phyloP scores from a whole-genome alignment of 495 filamentous ascomycete genomes.

The Aspergillus leporis region DNA sequence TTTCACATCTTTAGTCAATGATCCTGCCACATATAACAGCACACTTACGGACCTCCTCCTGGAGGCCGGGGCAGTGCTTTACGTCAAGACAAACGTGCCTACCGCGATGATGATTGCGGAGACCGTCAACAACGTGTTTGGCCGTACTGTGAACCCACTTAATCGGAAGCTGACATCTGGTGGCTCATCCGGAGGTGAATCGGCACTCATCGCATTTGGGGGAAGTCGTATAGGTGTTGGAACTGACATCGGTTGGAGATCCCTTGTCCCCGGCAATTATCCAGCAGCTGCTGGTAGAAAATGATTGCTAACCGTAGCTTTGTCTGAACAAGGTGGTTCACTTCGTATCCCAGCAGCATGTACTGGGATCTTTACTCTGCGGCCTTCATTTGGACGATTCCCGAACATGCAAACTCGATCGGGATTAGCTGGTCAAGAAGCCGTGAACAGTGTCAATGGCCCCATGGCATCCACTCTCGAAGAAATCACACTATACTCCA shows the following conservation, averaged over 20 bases:
- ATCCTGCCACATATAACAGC: slow-evolving; percentile 30
- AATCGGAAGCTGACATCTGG: slow-evolving; percentile 59
- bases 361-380: slow-evolving; percentile 64
- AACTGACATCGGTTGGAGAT: slow-evolving; percentile 56
- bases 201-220: slow-evolving; percentile 57
- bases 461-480: slow-evolving; percentile 44
- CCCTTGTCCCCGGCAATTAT: neutral
- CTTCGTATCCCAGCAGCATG: slow-evolving; percentile 66
- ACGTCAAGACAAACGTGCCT: slow-evolving; percentile 64
- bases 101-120: slow-evolving; percentile 63
- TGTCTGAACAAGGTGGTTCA: slow-evolving; percentile 43
- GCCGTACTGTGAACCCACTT: slow-evolving; percentile 56
- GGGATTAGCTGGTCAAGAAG: slow-evolving; percentile 36
- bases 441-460: slow-evolving; percentile 40
- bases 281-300: neutral
- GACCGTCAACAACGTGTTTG: slow-evolving; percentile 43
- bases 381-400: slow-evolving; percentile 59
- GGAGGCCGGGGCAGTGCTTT: slow-evolving; percentile 52
- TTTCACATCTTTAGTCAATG: slow-evolving; percentile 22
- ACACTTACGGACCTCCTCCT: slow-evolving; percentile 33
- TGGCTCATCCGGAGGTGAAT: slow-evolving; percentile 68
- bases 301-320: neutral
- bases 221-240: slow-evolving; percentile 67
- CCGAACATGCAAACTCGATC: slow-evolving; percentile 34
- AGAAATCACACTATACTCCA: slow-evolving; percentile 44